Evolutionary conservation across 2,329 filamentous ascomycete species (phyloP), one percentile per base, ranked within the genome.

Genomic region (Fusarium buxicola): DNA sequence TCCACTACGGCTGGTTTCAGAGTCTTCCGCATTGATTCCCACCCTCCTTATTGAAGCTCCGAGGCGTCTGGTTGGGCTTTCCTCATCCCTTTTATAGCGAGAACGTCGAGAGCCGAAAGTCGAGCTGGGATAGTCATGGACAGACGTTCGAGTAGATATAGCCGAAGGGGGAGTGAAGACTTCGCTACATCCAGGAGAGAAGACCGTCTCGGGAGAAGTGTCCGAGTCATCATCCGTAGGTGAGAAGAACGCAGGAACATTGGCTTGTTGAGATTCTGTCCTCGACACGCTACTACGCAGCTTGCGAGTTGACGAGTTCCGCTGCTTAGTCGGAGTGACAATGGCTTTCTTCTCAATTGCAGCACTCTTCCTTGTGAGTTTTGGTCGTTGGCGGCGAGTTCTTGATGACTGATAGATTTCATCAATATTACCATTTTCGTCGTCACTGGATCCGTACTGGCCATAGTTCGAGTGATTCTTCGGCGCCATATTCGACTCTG

Each of bases 121-220:
- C 5, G 41, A 39, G 10, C 21, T 35, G 8, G 12, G 8, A 4
- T 28, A 39, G 24, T 38, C 46, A 9, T 10, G 13, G 15, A 52
- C 10, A 32, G 60, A 61, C 12, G 16, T 16, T 18, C 56, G 60
- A 4, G 61, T 65, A 7, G 35, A 53, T 7, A 16, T 25, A 34
- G 28, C 6, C 12, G 39, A 58, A 5, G 27, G 4, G 2, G 52
- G 52, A 18, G 52, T 58, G 5, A 65, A 65, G 9, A 65, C 3
- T 9, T 65, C 52, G 27, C 36, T 47, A 11, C 32, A n/a, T 9
- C 15, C 36, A 28, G 57, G 61, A 24, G 61, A 62, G 8, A 43
- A 6, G 11, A 51, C 28, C 8, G 61, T 65, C 13, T 7, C 51
- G 11, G 61, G 44, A 10, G 61, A 49, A 11, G 13, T 2, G 8